Evolutionary conservation across 2,329 filamentous ascomycete species (phyloP).

Genomic region (Coniochaeta sp.): DNA sequence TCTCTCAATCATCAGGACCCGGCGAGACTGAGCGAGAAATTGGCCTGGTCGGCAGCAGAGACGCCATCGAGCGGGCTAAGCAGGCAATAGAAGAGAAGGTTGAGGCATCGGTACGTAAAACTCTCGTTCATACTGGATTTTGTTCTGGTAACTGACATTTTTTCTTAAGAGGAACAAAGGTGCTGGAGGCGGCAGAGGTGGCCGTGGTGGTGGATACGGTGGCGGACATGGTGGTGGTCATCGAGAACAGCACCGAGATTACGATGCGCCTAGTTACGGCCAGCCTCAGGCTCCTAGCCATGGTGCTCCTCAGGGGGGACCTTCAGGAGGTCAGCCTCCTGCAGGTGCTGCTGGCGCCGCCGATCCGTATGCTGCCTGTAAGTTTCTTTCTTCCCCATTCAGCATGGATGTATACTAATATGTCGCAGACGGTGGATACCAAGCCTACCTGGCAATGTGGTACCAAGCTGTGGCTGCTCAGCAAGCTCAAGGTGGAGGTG

Average conservation of each 20-base stretch:
- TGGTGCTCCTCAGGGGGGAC: conserved; percentile 33
- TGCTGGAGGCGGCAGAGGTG: conserved; percentile 35
- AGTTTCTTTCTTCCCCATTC: conserved; percentile 21
- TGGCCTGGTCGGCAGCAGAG: conserved; percentile 69
- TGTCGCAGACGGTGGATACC: conserved; percentile 66
- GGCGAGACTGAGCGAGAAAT: conserved; percentile 80
- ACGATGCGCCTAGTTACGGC: conserved; percentile 38
- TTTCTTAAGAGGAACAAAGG: conserved; percentile 45
- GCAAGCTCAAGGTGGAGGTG: conserved; percentile 14
- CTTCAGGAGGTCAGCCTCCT: conserved; percentile 25
- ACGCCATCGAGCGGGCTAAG: conserved; percentile 76
- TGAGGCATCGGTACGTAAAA: conserved; percentile 67
- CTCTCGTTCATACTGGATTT: background rate
- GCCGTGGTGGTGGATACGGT: conserved; percentile 31
- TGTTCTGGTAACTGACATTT: conserved; percentile 18
- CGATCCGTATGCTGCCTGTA: conserved; percentile 72
- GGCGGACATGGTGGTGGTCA: conserved; percentile 16
- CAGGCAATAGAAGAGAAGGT: conserved; percentile 86
- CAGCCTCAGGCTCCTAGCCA: conserved; percentile 41
- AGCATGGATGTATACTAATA: conserved; percentile 12
- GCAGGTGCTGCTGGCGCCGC: conserved; percentile 38
- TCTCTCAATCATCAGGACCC: conserved; percentile 71
- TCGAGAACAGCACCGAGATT: conserved; percentile 38
- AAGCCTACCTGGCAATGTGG: conserved; percentile 74
- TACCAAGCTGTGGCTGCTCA: conserved; percentile 55